Evolutionary conservation across 225 moss, liverwort and hornwort genomes (phyloP), one percentile per base, ranked within the genome.

Genomic region (Asterella californica): DNA sequence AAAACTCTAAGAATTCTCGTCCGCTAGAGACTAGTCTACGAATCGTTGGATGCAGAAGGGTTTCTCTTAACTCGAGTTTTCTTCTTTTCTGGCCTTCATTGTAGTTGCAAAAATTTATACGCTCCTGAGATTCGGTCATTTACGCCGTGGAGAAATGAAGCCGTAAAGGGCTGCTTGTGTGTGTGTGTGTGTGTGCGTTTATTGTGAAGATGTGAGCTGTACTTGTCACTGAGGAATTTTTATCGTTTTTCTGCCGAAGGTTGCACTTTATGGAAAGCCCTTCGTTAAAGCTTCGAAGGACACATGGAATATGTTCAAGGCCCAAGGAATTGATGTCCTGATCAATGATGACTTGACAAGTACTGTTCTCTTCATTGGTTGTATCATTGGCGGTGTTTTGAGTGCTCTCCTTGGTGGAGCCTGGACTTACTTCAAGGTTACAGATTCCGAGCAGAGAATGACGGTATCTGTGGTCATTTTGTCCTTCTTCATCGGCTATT

Each of bases 401-500:
- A 86, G 92, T 69, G 92, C 90, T 7, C 83, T 92, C 2, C 90
- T 92, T 5, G 92, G 92, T 45, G 94, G 92, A 50, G 81, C 89
- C 50, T 94, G 92, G 94, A 90, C 92, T 22, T 94, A 6, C 69
- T 88, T 79, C 82, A 79, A 60, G 71, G 82, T 68, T 83, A 88
- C 84, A 2, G 37, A 48, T 32, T 67, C 80, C 1, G 46, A 73
- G 25, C 10, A 62, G 12, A 68, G 18, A 7, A 67, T 81, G 81
- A 90, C 91, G 15, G 90, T 92, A 6, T 88, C 85, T 8, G 72
- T 94, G 24, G 84, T 91, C 15, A 87, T 87, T 19, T 33, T 94
- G 10, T 94, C 93, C 0, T 94, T 94, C 76, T 88, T 82, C 85
- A 86, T 94, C 74, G 93, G 93, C 34, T 94, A 88, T 77, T 91